phyloP scores from a whole-genome alignment of 768 basidiomycete genomes.

The Lactarius hengduanensis region DNA sequence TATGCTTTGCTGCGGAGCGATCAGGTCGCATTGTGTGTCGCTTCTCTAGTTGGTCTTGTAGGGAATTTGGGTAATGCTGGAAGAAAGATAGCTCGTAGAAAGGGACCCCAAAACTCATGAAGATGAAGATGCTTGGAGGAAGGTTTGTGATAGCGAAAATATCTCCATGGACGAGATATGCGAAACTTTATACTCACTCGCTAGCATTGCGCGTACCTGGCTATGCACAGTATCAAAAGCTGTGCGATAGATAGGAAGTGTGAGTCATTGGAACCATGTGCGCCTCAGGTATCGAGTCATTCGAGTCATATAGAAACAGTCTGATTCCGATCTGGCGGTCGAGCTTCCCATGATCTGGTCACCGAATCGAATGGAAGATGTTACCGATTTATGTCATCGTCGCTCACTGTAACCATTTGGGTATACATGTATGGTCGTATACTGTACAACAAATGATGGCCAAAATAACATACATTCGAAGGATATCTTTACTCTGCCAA shows the following conservation, averaged over 20 bases:
- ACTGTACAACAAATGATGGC: not conserved
- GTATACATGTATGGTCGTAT: not conserved
- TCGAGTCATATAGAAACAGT: not conserved
- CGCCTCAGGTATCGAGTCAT: not conserved
- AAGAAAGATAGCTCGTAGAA: slow-evolving; percentile 4
- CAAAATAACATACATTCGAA: not conserved
- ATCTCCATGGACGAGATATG: not conserved
- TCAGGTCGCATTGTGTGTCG: slow-evolving; percentile 6
- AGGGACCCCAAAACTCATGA: slow-evolving; percentile 3
- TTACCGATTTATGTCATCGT: not conserved
- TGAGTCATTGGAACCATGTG: not conserved
- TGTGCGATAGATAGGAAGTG: not conserved
- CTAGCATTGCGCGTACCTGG: not conserved
- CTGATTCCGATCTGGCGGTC: not conserved
- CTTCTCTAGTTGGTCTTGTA: not conserved
- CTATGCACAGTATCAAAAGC: not conserved
- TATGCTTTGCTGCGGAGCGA: not conserved
- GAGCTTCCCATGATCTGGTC: not conserved
- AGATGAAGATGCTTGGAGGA: not conserved
- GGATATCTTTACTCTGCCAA: not conserved
- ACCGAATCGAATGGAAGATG: not conserved
- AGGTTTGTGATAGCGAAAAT: not conserved
- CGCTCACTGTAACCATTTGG: not conserved
- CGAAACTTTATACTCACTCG: not conserved
- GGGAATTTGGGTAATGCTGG: slow-evolving; percentile 1